These are phyloP conservation scores for Dendrocalamus latiflorus DNA, from an alignment of 202 grass and related monocot genomes.

Conservation along the genomic window DNA sequence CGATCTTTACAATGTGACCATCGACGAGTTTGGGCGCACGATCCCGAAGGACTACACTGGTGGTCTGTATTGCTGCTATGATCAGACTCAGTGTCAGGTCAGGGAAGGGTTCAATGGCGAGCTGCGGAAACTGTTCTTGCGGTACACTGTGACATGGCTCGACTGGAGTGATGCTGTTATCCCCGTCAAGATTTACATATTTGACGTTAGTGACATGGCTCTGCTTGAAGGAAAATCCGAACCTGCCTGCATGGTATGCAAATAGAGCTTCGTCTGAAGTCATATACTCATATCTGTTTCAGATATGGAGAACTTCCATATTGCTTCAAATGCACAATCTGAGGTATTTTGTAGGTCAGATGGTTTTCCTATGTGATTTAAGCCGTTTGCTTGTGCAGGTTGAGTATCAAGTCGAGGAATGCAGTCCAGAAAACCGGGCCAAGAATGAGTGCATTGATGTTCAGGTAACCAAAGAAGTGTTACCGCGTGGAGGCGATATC, in stretches of 20 bases:
- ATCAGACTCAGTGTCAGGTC: slow-evolving; percentile 53
- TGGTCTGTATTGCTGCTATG: slow-evolving; percentile 69
- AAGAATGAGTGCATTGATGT: slow-evolving; percentile 47
- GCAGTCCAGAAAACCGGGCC: slow-evolving; percentile 36
- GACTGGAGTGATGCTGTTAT: slow-evolving; percentile 45
- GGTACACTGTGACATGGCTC: slow-evolving; percentile 71
- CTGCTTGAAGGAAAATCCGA: not conserved
- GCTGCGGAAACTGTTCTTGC: slow-evolving; percentile 52
- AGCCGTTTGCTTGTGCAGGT: slow-evolving; percentile 23
- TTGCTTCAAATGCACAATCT: not conserved
- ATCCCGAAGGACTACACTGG: slow-evolving; percentile 40
- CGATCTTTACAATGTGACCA: slow-evolving; percentile 56
- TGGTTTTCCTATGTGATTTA: not conserved
- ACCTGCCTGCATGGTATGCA: slow-evolving; percentile 51
- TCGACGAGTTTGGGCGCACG: slow-evolving; percentile 43
- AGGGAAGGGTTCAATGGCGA: slow-evolving; percentile 31
- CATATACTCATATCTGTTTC: not conserved
- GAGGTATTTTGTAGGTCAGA: not conserved
- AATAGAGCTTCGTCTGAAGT: not conserved
- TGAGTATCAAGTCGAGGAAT: slow-evolving; percentile 65
- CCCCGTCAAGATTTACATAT: slow-evolving; percentile 80
- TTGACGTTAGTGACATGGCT: slow-evolving; percentile 47
- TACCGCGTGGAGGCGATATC: slow-evolving; percentile 66
- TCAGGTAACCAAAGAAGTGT: slow-evolving; percentile 23
- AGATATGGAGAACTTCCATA: not conserved